phyloP scores from a whole-genome alignment of 1,139 yeast genomes.

The Saccharomyces hybrid region DNA sequence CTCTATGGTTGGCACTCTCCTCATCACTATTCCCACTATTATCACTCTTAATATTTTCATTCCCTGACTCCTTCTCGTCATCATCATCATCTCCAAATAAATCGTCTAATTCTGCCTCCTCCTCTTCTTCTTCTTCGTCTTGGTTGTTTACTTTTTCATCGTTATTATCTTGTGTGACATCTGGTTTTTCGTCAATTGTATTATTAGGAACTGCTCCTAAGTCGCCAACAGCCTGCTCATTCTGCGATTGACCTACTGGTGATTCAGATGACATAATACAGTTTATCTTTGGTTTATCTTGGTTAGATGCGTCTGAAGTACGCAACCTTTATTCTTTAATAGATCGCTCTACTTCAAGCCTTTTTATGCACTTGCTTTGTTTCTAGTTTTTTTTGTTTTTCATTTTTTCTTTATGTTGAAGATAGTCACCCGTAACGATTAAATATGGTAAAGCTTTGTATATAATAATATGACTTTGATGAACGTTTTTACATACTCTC shows the following conservation, averaged over 20 bases:
- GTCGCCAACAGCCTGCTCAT: background rate
- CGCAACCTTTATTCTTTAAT: background rate
- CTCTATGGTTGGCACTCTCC: constrained; percentile 15
- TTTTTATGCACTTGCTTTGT: background rate
- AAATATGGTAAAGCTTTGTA: background rate
- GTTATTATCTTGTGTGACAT: constrained; percentile 1
- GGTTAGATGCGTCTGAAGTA: background rate
- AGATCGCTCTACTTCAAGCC: background rate
- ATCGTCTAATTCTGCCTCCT: constrained; percentile 31
- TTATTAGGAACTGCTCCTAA: background rate
- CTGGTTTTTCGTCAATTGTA: background rate
- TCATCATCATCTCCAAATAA: constrained; percentile 46
- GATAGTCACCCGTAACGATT: background rate
- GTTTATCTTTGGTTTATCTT: background rate
- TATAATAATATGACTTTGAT: background rate
- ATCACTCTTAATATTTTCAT: constrained; percentile 2
- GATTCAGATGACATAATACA: background rate
- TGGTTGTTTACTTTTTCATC: background rate
- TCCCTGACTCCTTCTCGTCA: background rate
- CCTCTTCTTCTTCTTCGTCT: constrained; percentile 5
- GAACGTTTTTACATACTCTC: background rate
- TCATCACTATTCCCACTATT: constrained; percentile 19
- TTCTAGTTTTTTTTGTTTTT: background rate
- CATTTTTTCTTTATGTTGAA: background rate
- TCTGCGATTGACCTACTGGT: background rate